Conservation (phyloP, 2,329 filamentous ascomycete genomes). For the Aureobasidium sp. region DNA sequence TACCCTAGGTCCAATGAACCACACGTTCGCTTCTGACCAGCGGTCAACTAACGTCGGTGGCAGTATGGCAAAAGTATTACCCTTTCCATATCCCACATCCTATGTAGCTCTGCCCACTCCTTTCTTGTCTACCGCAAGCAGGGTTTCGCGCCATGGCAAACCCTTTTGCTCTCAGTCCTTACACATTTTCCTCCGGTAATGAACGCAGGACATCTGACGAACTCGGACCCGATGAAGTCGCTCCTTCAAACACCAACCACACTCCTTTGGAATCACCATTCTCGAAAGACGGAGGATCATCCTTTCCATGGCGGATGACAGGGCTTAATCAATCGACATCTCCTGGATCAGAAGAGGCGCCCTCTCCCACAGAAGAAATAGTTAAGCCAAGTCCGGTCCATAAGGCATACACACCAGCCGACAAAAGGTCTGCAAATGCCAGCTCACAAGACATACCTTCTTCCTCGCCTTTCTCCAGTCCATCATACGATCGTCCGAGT, state of each 20-base stretch:
- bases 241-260: neutral
- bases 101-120: neutral
- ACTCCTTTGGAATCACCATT: neutral
- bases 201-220: neutral
- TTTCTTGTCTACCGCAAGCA: neutral
- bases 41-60: neutral
- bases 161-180: neutral
- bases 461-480: neutral
- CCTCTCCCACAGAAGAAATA: neutral
- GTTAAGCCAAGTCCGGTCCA: neutral
- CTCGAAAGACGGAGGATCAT: neutral
- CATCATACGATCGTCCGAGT: neutral
- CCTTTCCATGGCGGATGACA: neutral
- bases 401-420: neutral
- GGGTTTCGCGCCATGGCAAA: neutral
- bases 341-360: neutral
- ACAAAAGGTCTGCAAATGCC: neutral
- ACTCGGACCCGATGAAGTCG: neutral
- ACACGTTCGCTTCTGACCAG: neutral
- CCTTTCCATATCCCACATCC: neutral
- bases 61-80: slow-evolving; percentile 2
- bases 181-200: neutral
- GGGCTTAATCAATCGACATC: neutral
- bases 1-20: neutral
- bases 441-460: neutral